Evolutionary conservation across 352 stramenopile genomes (phyloP).

Genomic region (Pythium coloratum): DNA sequence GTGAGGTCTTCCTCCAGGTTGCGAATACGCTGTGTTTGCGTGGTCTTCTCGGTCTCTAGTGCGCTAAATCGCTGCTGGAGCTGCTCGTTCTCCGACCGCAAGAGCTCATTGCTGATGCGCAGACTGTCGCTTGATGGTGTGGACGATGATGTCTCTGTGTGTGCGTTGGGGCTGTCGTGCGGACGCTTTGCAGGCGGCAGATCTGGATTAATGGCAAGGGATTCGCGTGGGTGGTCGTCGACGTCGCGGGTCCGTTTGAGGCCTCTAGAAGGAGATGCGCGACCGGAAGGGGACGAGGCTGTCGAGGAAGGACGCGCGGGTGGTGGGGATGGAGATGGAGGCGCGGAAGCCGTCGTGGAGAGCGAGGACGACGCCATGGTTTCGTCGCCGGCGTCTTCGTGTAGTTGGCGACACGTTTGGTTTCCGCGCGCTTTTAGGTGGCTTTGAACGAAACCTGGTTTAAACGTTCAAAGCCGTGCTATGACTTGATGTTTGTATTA

Average conservation of each 20-base stretch:
- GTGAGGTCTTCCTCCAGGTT: conserved; percentile 44
- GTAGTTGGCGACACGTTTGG: no score
- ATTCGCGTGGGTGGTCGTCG: neutral
- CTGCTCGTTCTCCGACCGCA: conserved; percentile 42
- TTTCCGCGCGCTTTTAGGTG: no score
- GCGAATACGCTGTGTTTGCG: conserved; percentile 28
- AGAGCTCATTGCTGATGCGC: conserved; percentile 38
- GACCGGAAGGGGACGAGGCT: neutral
- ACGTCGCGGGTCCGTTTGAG: conserved; percentile 18
- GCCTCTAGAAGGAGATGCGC: conserved; percentile 1
- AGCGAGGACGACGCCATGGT: conserved; percentile 2
- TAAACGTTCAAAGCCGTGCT: no score
- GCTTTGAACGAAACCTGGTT: no score
- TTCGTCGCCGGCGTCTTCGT: no score
- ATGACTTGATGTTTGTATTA: no score
- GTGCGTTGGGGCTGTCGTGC: neutral
- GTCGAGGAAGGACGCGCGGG: conserved; percentile 1
- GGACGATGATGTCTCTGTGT: neutral
- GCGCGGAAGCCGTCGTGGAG: neutral
- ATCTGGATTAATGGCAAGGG: neutral
- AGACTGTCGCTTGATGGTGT: conserved; percentile 27
- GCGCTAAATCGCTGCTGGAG: conserved; percentile 23
- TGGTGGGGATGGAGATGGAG: neutral
- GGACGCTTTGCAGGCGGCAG: conserved; percentile 5
- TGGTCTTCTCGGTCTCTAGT: conserved; percentile 21